A percentile compares a stretch with the other conserved stretches of the same genome.
These are phyloP conservation scores for Pyrrhoderma noxium DNA, from an alignment of 1,284 basidiomycete species.

Conservation along the genomic window DNA sequence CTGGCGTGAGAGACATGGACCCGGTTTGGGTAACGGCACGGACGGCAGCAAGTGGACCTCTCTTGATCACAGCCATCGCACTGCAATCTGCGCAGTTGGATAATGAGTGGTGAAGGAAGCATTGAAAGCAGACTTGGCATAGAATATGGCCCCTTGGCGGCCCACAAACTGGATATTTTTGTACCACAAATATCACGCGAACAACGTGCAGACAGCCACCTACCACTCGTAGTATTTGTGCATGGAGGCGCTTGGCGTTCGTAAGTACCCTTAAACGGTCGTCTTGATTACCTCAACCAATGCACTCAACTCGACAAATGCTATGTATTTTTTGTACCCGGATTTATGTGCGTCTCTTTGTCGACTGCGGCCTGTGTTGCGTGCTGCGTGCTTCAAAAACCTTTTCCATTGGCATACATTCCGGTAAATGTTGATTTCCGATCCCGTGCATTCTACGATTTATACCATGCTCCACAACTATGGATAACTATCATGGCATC, in stretches of 20 bases:
- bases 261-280: constrained; percentile 46
- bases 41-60: too few species aligned
- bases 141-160: constrained; percentile 9
- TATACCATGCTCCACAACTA: too few species aligned
- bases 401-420: neutral
- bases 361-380: neutral
- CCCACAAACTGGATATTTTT: constrained; percentile 27
- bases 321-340: too few species aligned
- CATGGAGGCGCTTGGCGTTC: constrained; percentile 77
- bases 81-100: too few species aligned
- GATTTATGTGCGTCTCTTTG: neutral
- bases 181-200: constrained; percentile 17
- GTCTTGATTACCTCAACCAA: neutral
- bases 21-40: too few species aligned
- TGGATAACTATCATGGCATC: too few species aligned
- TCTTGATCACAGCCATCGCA: too few species aligned
- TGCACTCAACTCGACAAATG: neutral
- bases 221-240: constrained; percentile 43
- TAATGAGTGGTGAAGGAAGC: too few species aligned
- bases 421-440: neutral
- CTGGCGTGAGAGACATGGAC: too few species aligned
- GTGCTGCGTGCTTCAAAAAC: neutral
- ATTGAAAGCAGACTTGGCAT: too few species aligned
- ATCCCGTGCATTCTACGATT: too few species aligned
- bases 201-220: constrained; percentile 4